Evolutionary conservation across 352 stramenopile species (phyloP).

Genomic region (Pythium vanterpoolii): DNA sequence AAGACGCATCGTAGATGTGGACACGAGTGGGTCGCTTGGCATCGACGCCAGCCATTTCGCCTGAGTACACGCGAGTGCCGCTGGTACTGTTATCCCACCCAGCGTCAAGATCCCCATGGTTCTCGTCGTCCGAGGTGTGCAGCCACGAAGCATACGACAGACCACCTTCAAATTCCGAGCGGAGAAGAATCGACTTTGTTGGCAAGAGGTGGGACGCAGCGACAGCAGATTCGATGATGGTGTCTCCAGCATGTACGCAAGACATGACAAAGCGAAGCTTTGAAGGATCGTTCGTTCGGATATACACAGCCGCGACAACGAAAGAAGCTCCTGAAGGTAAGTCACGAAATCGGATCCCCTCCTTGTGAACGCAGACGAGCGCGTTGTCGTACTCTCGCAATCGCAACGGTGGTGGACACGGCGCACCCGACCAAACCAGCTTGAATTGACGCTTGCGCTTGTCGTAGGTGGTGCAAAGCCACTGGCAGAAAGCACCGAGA

Average conservation of each 20-base stretch:
- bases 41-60: conserved; percentile 25
- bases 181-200: conserved; percentile 27
- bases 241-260: background rate
- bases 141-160: conserved; percentile 35
- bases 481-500: conserved; percentile 49
- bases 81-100: background rate
- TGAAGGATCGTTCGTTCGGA: conserved; percentile 29
- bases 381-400: conserved; percentile 45
- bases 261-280: conserved; percentile 39
- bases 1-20: conserved; percentile 15
- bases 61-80: conserved; percentile 34
- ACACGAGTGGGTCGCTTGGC: background rate
- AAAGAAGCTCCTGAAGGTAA: background rate
- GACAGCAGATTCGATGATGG: conserved; percentile 12
- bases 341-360: conserved; percentile 33
- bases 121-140: background rate
- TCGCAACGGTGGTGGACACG: conserved; percentile 48
- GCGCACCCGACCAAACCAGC: conserved; percentile 53
- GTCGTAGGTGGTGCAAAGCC: conserved; percentile 59
- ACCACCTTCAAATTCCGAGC: conserved; percentile 7
- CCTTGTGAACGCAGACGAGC: conserved; percentile 60
- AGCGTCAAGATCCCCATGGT: background rate
- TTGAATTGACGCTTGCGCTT: conserved; percentile 44
- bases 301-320: conserved; percentile 34
- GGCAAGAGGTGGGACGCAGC: conserved; percentile 23